phyloP scores from a whole-genome alignment of 2,329 filamentous ascomycete species.

The Colletotrichum gloeosporioides region DNA sequence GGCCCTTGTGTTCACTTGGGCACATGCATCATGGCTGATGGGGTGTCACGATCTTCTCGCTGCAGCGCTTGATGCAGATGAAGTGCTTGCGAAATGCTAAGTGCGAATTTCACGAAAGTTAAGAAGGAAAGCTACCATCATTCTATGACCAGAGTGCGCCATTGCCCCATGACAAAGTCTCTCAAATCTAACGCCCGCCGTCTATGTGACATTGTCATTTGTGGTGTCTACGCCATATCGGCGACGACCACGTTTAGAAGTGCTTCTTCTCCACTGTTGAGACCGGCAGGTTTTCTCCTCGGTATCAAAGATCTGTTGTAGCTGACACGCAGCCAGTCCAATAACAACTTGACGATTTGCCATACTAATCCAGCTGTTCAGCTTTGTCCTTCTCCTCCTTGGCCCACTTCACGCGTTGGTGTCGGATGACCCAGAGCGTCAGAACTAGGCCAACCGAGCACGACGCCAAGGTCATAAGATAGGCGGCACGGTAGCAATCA shows the following conservation, averaged over 20 bases:
- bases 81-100: neutral
- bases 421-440: slow-evolving; percentile 73
- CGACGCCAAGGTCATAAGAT: slow-evolving; percentile 76
- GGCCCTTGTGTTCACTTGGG: neutral
- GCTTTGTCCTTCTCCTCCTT: slow-evolving; percentile 40
- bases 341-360: neutral
- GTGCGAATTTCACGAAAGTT: neutral
- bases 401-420: slow-evolving; percentile 52
- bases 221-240: neutral
- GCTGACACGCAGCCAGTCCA: neutral
- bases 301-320: neutral
- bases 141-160: neutral
- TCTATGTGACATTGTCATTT: neutral
- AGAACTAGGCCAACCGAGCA: slow-evolving; percentile 73
- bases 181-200: neutral
- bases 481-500: slow-evolving; percentile 81
- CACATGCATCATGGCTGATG: neutral
- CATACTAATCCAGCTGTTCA: slow-evolving; percentile 40
- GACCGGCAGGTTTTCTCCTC: neutral
- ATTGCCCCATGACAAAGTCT: neutral
- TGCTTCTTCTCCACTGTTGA: neutral
- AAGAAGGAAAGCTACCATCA: neutral
- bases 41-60: neutral
- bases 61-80: neutral
- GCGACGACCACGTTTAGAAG: neutral